Conservation (phyloP, 495 filamentous ascomycete species). For the Hyaloscypha variabilis region DNA sequence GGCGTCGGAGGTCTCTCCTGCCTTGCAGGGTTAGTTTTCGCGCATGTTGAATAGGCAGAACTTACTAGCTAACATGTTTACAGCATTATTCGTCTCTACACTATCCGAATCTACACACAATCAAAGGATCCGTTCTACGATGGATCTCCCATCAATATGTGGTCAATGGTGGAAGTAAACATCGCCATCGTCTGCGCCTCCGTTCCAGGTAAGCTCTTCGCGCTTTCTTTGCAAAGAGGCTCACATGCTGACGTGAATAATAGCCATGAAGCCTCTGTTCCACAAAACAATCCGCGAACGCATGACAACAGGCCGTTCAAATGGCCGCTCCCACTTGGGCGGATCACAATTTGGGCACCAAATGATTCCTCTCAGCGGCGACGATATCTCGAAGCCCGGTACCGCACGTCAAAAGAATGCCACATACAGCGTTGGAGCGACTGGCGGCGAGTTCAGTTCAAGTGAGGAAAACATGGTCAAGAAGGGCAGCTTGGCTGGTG, state of each 20-base stretch:
- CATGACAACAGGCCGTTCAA: neutral
- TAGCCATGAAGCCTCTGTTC: constrained; percentile 33
- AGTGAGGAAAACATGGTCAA: neutral
- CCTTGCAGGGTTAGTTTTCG: no score
- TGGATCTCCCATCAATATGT: constrained; percentile 44
- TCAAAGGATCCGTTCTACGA: constrained; percentile 40
- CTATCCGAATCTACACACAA: constrained; percentile 40
- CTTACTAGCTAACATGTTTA: no score
- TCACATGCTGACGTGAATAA: neutral
- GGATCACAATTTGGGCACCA: neutral
- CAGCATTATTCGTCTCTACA: constrained; percentile 47
- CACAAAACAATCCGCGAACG: constrained; percentile 37
- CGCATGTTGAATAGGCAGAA: no score
- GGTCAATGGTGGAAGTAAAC: constrained; percentile 47
- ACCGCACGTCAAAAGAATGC: neutral
- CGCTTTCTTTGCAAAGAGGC: neutral
- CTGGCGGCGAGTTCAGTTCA: neutral
- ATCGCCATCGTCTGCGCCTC: constrained; percentile 38
- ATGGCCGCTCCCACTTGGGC: neutral
- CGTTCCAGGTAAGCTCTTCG: constrained; percentile 28
- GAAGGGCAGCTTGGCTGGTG: neutral
- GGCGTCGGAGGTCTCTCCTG: constrained; percentile 40
- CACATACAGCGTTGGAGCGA: neutral
- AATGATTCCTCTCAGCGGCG: constrained; percentile 9
- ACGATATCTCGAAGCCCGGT: neutral